A percentile compares a stretch with the other conserved stretches of the same genome.
Conservation (phyloP, 2,329 filamentous ascomycete genomes). For the Fusarium sacchari region DNA sequence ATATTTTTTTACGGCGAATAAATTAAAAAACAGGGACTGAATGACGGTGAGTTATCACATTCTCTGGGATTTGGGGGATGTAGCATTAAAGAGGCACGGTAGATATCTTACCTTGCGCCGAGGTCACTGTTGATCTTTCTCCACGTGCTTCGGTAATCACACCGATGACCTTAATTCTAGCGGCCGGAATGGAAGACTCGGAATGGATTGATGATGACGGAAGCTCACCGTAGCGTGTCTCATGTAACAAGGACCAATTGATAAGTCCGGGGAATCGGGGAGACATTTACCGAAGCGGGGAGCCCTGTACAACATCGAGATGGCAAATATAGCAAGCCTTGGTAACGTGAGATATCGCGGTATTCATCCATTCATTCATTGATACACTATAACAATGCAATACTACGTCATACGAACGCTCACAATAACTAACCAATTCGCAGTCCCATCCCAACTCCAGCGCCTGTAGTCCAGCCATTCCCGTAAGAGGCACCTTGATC, state of each 20-base stretch:
- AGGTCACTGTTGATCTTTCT: conserved; percentile 27
- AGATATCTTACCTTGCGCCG: conserved; percentile 11
- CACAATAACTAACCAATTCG: not conserved
- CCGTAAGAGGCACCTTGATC: not conserved
- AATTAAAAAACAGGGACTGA: not conserved
- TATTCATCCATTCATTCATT: conserved; percentile 9
- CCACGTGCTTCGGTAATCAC: conserved; percentile 37
- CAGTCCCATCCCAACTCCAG: conserved; percentile 13
- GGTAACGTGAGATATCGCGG: no score
- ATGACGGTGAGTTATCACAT: conserved; percentile 14
- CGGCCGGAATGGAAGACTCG: conserved; percentile 4
- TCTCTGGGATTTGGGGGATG: conserved; percentile 11
- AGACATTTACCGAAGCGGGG: conserved; percentile 8
- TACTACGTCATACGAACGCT: not conserved
- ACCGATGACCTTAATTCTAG: conserved; percentile 21
- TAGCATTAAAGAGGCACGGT: not conserved
- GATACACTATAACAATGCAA: not conserved
- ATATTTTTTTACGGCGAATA: not conserved
- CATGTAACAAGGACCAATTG: not conserved
- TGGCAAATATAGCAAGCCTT: not conserved
- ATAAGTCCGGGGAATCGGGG: conserved; percentile 2
- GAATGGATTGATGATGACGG: conserved; percentile 12
- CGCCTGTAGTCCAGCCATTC: not conserved
- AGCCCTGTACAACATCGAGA: not conserved
- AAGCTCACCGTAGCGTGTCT: not conserved